These are phyloP conservation scores for Caloboletus firmus DNA, from an alignment of 1,284 basidiomycete species.

Conservation along the genomic window DNA sequence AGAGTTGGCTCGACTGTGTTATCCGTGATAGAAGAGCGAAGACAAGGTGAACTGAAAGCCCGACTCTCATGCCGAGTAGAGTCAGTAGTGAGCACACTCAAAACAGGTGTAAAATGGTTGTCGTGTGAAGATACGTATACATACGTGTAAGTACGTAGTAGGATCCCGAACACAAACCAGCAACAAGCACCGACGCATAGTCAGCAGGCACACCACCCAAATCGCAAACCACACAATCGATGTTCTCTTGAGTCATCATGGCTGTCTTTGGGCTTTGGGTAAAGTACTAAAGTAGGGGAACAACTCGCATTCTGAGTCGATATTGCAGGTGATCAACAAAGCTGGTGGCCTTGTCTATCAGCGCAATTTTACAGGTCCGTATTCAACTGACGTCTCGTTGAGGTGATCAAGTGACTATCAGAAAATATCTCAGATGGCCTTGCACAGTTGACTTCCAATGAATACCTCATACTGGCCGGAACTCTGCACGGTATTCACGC, in stretches of 20 bases:
- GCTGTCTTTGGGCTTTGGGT: slow-evolving; percentile 83
- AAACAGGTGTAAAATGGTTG: neutral
- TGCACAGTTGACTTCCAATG: slow-evolving; percentile 88
- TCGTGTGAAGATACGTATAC: slow-evolving; percentile 15
- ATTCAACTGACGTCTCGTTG: neutral
- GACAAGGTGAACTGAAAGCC: slow-evolving; percentile 2
- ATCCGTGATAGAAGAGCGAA: slow-evolving; percentile 25
- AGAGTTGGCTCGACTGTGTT: slow-evolving; percentile 28
- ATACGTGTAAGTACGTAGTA: neutral
- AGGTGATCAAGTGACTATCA: slow-evolving; percentile 8
- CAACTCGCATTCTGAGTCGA: neutral
- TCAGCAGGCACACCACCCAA: no score
- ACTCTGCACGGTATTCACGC: slow-evolving; percentile 98
- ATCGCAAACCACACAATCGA: neutral
- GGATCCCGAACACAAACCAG: neutral
- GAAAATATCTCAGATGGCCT: slow-evolving; percentile 67
- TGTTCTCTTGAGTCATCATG: slow-evolving; percentile 42
- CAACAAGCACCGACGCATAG: neutral
- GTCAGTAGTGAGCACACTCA: neutral
- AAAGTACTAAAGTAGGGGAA: slow-evolving; percentile 20
- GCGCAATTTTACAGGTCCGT: slow-evolving; percentile 81
- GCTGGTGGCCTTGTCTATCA: slow-evolving; percentile 97
- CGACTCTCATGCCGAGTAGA: slow-evolving; percentile 22
- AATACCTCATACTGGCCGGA: slow-evolving; percentile 94
- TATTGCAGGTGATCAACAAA: slow-evolving; percentile 90